Conservation (phyloP, 345 rosid species). For the Eucalyptus leucophloia region DNA sequence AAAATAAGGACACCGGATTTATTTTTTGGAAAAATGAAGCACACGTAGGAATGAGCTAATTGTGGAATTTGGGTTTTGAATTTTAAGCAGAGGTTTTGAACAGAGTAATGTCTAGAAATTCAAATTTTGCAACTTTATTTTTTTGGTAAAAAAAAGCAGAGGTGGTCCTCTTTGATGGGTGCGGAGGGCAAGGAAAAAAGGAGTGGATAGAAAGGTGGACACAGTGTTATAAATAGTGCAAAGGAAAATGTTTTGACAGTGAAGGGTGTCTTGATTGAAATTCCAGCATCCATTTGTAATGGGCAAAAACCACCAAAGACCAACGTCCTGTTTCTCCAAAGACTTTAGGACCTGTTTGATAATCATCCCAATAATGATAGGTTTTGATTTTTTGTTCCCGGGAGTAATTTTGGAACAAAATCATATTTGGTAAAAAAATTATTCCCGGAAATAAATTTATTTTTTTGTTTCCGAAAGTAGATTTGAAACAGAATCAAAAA, state of each 20-base stretch:
- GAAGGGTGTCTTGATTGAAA: not conserved
- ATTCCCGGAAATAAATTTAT: fast-evolving
- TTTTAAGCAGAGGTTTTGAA: not conserved
- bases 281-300: not conserved
- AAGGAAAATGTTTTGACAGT: not conserved
- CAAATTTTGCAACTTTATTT: not conserved
- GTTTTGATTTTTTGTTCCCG: fast-evolving
- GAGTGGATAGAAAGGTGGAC: not conserved
- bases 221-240: not conserved
- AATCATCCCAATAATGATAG: fast-evolving
- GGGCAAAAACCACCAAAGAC: too few species aligned
- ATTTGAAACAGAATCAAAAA: fast-evolving
- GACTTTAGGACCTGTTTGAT: fast-evolving
- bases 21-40: not conserved
- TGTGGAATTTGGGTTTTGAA: not conserved
- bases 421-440: too few species aligned
- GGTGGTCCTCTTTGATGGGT: not conserved
- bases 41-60: not conserved
- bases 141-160: not conserved
- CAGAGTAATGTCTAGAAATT: not conserved
- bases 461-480: fast-evolving
- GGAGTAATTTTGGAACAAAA: fast-evolving
- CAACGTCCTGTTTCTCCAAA: too few species aligned
- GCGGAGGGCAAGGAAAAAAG: not conserved
- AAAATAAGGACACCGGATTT: not conserved